Evolutionary conservation across 352 stramenopile genomes (phyloP).

Genomic region (Aphanomyces cochlioides): DNA sequence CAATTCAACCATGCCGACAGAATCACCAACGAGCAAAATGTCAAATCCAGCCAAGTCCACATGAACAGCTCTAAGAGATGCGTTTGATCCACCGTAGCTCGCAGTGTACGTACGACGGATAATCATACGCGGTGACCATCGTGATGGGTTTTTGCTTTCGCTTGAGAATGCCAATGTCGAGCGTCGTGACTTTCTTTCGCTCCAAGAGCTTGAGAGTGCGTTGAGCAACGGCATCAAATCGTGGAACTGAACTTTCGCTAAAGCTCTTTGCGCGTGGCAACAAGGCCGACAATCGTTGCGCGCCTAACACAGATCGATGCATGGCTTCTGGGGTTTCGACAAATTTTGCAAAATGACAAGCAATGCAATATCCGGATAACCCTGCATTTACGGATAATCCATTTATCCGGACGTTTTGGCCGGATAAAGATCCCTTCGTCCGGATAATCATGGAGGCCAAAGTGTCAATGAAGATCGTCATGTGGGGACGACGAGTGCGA

Average conservation of each 20-base stretch:
- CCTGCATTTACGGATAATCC: no score
- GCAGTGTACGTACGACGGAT: conserved; percentile 54
- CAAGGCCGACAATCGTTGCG: neutral
- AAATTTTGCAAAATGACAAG: neutral
- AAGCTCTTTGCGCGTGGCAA: conserved; percentile 9
- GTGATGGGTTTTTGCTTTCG: conserved; percentile 95
- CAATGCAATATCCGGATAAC: no score
- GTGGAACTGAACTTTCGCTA: conserved; percentile 10
- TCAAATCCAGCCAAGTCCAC: conserved; percentile 98
- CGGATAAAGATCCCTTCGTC: neutral
- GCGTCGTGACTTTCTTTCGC: conserved; percentile 77
- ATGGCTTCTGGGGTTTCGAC: neutral
- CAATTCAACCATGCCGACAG: conserved; percentile 97
- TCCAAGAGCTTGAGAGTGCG: conserved; percentile 81
- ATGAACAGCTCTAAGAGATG: conserved; percentile 73
- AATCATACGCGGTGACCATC: conserved; percentile 99
- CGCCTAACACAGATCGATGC: neutral
- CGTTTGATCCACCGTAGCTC: neutral
- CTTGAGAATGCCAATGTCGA: conserved; percentile 86
- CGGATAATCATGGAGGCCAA: neutral
- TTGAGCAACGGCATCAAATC: conserved; percentile 9
- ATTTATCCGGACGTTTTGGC: no score
- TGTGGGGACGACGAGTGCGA: neutral
- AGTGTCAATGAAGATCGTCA: conserved; percentile 1
- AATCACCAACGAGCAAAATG: conserved; percentile 97